Conservation (phyloP, 108 stramenopile genomes). For the Discostella stelligeroides region DNA sequence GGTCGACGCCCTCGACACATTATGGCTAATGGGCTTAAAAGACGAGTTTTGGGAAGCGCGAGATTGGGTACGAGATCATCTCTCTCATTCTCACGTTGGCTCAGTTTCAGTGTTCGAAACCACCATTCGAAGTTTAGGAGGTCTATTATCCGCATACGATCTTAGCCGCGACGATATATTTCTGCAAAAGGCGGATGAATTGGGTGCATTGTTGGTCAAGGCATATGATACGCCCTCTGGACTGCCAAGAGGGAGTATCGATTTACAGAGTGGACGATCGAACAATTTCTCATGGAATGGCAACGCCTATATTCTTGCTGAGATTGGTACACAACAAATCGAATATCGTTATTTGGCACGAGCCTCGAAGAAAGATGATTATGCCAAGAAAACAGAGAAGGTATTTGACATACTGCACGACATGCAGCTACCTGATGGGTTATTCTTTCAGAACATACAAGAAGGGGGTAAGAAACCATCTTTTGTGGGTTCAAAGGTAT, state of each 20-base stretch:
- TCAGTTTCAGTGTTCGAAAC: slow-evolving; percentile 96
- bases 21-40: slow-evolving; percentile 96
- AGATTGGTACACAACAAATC: slow-evolving; percentile 88
- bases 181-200: slow-evolving; percentile 76
- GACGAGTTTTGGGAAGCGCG: slow-evolving; percentile 90
- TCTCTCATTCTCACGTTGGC: slow-evolving; percentile 53
- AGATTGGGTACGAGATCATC: slow-evolving; percentile 83
- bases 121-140: slow-evolving; percentile 95
- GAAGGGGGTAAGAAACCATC: slow-evolving; percentile 40
- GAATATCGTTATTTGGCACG: slow-evolving; percentile 89
- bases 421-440: slow-evolving; percentile 58
- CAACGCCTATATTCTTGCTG: slow-evolving; percentile 61
- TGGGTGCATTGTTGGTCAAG: slow-evolving; percentile 65
- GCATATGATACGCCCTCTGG: slow-evolving; percentile 72
- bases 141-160: slow-evolving; percentile 92
- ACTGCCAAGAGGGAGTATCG: slow-evolving; percentile 65
- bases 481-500: slow-evolving; percentile 62
- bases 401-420: slow-evolving; percentile 71
- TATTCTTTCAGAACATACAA: slow-evolving; percentile 49
- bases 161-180: slow-evolving; percentile 70
- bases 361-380: slow-evolving; percentile 66
- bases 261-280: slow-evolving; percentile 51
- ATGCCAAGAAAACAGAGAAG: slow-evolving; percentile 70
- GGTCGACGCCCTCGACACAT: slow-evolving; percentile 95
- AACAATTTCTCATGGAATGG: no score